Percentiles rank a stretch among this genome's conserved stretches.
These are phyloP conservation scores for Eucalyptus cladocalyx DNA, from an alignment of 345 rosid genomes.

Conservation along the genomic window DNA sequence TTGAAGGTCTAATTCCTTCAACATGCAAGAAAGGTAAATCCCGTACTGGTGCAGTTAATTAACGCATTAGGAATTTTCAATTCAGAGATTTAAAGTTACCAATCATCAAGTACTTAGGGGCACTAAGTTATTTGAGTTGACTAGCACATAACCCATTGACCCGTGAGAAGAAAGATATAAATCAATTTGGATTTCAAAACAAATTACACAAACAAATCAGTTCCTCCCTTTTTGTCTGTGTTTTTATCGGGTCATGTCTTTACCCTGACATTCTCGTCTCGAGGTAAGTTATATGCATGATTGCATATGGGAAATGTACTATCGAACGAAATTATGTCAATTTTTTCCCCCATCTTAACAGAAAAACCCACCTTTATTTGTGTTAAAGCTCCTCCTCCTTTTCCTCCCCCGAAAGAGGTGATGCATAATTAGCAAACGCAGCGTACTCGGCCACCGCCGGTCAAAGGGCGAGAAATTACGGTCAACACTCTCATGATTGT, in stretches of 20 bases:
- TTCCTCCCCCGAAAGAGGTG: not conserved
- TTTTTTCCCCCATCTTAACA: not conserved
- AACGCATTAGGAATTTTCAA: rapidly evolving
- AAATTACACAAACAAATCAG: not conserved
- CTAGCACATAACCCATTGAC: not conserved
- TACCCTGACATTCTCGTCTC: not conserved
- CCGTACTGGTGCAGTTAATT: rapidly evolving
- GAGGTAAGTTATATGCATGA: not conserved
- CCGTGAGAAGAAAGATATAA: not conserved
- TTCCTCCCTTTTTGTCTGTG: not conserved
- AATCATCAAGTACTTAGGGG: not conserved
- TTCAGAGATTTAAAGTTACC: not conserved
- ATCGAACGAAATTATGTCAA: not conserved
- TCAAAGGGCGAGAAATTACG: not conserved
- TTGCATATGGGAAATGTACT: not conserved
- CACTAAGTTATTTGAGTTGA: not conserved
- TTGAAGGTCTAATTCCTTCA: not conserved
- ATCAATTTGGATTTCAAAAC: not conserved
- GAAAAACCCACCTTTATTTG: not conserved
- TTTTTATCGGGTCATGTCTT: no score
- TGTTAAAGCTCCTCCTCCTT: not conserved
- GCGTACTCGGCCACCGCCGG: not conserved
- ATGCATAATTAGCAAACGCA: not conserved
- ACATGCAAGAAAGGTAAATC: not conserved
- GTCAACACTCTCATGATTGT: not conserved